These are phyloP conservation scores for Aspergillus tamarii DNA, from an alignment of 2,329 filamentous ascomycete genomes.

Conservation along the genomic window DNA sequence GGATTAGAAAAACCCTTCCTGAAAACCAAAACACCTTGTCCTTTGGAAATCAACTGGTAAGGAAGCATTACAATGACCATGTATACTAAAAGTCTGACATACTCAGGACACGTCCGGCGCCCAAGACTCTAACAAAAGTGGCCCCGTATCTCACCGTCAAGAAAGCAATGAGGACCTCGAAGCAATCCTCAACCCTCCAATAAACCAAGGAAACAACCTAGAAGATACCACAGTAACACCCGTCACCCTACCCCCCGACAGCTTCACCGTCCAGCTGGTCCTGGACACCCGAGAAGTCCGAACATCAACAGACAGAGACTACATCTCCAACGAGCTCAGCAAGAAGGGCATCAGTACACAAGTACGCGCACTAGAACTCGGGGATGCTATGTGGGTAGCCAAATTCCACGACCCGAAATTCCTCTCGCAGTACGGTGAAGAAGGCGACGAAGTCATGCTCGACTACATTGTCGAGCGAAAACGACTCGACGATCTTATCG, in stretches of 20 bases:
- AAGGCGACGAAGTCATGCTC: constrained; percentile 69
- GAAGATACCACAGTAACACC: constrained; percentile 52
- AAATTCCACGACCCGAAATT: constrained; percentile 65
- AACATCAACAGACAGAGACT: constrained; percentile 72
- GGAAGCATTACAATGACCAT: not conserved
- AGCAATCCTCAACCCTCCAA: constrained; percentile 1
- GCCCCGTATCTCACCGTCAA: constrained; percentile 3
- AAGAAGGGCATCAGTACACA: constrained; percentile 68
- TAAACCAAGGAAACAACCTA: constrained; percentile 7
- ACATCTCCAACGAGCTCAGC: constrained; percentile 71
- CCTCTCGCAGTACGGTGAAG: constrained; percentile 58
- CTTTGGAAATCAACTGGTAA: constrained; percentile 21
- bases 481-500: constrained; percentile 76
- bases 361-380: constrained; percentile 70
- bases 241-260: constrained; percentile 64
- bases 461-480: constrained; percentile 84
- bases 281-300: constrained; percentile 77
- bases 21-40: constrained; percentile 23
- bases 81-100: constrained; percentile 4
- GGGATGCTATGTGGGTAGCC: constrained; percentile 79
- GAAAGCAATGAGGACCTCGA: constrained; percentile 17
- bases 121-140: not conserved
- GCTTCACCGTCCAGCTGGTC: constrained; percentile 72
- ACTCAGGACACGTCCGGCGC: not conserved
- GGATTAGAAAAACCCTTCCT: constrained; percentile 59